Base-by-base conservation (phyloP, 768 basidiomycete genomes). In the Tylopilus plumbeoviolaceoides region DNA sequence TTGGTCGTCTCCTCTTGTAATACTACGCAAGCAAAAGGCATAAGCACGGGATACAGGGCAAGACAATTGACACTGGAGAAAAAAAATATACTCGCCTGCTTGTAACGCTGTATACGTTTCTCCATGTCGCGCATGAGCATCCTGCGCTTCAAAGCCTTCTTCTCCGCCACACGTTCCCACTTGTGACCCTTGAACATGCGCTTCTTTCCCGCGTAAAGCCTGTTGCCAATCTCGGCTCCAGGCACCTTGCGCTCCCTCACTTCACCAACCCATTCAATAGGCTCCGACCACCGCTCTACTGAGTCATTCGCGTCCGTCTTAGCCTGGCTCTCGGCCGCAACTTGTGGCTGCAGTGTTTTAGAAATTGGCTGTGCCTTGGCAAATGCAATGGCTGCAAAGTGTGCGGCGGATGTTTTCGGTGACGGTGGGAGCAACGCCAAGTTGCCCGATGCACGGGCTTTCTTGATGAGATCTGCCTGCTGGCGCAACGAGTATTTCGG, bases 131-230 rank as follows among this genome's bases (percentile, higher is more conserved):
- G 77, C 77, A 91, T 71, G 51, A 88, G 72, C 46, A 83, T 75
- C 50, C 71, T 71, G 57, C 73, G 80, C 63, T 75, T 78, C 62
- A 70, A 70, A 51, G 71, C 67, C 58, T 73, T 73, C 63, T 75
- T 73, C 51, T 72, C 75, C 59, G 73, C 75, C 58, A 72, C 64
- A 33, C 87, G 79, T 72, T 92, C 86, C 85, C 87, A 91, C 61
- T 80, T 87, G 76, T 92, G 90, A n/a, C 90, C 90, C 76, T 92
- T 93, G 82, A 93, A 92, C 90, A 92, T 92, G 56, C 79, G 75
- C 76, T 83, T 87, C 79, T 80, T 87, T 53, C 77, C 83, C 10
- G 84, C 81, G 58, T 92, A 93, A 59, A 91, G 69, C 50, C 80
- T 77, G 57, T 78, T 78, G 33, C 86, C 85, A 61, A 76, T 62